A percentile compares a stretch with the other conserved stretches of the same genome.
Evolutionary conservation across 1,139 yeast species (phyloP).

Genomic region (Geotrichum candidum): DNA sequence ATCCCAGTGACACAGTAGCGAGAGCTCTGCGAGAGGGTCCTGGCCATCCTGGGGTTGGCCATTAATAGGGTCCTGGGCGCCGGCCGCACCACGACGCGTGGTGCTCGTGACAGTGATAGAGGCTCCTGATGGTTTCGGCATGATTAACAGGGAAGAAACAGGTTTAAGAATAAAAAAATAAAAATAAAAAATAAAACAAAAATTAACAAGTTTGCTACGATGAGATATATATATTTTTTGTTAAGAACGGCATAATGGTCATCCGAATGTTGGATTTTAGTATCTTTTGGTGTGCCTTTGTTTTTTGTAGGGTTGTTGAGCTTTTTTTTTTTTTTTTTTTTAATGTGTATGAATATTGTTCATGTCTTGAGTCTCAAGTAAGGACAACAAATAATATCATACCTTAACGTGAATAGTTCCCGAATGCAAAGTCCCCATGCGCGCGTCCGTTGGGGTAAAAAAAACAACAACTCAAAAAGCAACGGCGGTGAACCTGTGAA

Average conservation of each 20-base stretch:
- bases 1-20: conserved; percentile 32
- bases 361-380: too few species aligned
- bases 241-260: not conserved
- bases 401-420: too few species aligned
- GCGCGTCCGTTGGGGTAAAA: too few species aligned
- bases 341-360: too few species aligned
- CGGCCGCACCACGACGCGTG: not conserved
- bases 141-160: not conserved
- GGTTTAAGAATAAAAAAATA: not conserved
- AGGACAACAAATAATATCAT: too few species aligned
- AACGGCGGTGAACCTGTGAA: too few species aligned
- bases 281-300: not conserved
- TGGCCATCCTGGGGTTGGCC: not conserved
- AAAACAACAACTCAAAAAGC: not conserved
- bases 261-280: not conserved
- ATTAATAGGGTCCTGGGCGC: not conserved
- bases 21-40: not conserved
- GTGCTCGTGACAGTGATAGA: not conserved
- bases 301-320: not conserved
- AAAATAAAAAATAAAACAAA: too few species aligned
- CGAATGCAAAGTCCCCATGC: too few species aligned
- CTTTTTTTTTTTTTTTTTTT: not conserved
- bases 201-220: too few species aligned
- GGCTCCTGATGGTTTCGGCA: not conserved
- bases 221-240: too few species aligned